These are phyloP conservation scores for Trametes meyenii DNA, from an alignment of 768 basidiomycete species.

Conservation along the genomic window DNA sequence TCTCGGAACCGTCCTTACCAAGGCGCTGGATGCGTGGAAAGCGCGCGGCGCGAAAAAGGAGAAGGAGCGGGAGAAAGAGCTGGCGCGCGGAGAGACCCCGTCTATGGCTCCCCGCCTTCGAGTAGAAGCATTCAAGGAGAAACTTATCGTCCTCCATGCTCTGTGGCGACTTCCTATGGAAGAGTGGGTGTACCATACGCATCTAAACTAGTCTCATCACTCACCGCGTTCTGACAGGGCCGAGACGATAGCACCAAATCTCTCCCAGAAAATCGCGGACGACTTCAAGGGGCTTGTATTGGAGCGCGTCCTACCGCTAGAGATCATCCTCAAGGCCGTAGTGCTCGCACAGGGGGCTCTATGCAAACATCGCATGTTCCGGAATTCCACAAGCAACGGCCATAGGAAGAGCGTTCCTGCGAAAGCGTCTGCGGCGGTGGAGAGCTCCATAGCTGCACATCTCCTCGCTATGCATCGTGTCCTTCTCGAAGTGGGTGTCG, in stretches of 20 bases:
- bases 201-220: constrained; percentile 5
- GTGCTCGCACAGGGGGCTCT: constrained; percentile 79
- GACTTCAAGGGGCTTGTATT: constrained; percentile 65
- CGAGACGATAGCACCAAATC: constrained; percentile 50
- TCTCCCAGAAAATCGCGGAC: constrained; percentile 47
- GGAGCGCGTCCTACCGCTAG: constrained; percentile 71
- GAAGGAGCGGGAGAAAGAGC: constrained; percentile 26
- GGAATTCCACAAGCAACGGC: constrained; percentile 42
- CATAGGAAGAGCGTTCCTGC: constrained; percentile 19
- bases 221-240: constrained; percentile 41
- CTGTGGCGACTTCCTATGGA: constrained; percentile 60
- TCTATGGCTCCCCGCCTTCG: constrained; percentile 50
- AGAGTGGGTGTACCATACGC: constrained; percentile 50
- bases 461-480: constrained; percentile 63
- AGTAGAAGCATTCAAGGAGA: constrained; percentile 71
- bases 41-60: constrained; percentile 37
- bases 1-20: constrained; percentile 69
- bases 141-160: constrained; percentile 76
- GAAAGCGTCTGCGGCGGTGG: constrained; percentile 38
- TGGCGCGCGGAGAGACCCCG: constrained; percentile 38
- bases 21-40: constrained; percentile 63
- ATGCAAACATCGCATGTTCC: constrained; percentile 83
- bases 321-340: constrained; percentile 74
- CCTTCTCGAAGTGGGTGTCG: constrained; percentile 66
- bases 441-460: constrained; percentile 69